Base-by-base conservation (phyloP, 1,139 yeast species). In the Arxiozyma slooffiae region DNA sequence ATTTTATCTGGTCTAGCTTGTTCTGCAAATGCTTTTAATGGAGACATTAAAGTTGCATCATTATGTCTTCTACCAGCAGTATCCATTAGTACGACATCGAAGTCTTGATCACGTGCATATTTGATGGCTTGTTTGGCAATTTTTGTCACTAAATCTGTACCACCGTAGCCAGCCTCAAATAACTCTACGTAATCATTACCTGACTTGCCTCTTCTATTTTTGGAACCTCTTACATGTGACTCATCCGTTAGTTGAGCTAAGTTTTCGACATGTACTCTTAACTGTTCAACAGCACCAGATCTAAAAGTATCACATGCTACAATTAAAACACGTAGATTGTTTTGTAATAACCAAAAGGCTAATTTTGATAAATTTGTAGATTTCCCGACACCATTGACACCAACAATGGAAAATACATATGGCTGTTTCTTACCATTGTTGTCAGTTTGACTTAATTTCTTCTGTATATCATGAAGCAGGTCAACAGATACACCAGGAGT, bases 281-380 rank as follows among this genome's bases (percentile, higher is more conserved):
- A 74, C 68, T 92, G 98, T 66, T 92, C 98, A 17, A 92, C 97
- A 0, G 98, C 98, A 47, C 98, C 98, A 0, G 97, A 88, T 69
- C 98, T 78, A 71, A 92, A 92, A 0, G 98, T 94, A 71, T 92
- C 98, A 70, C 98, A 92, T 0, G 98, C 98, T 43, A 96, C 95
- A 59, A 92, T 85, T 51, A 92, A 75, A 1, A 92, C 96, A 59
- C 80, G 82, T 65, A 87, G 77, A 64, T 90, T 82, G 67, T 92
- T 92, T 65, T 90, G 97, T 52, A 92, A 70, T 49, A 92, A 75
- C 98, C 98, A 92, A 65, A 87, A 94, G 1, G 96, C 98, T 51
- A 92, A 72, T 68, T 90, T 92, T 40, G 97, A 95, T 54, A 92
- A 73, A 62, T 89, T 94, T 3, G 98, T 94, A 0, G 97, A 90